These are phyloP conservation scores for Pleochaeta shiraiana DNA, from an alignment of 2,329 filamentous ascomycete species.

Conservation along the genomic window DNA sequence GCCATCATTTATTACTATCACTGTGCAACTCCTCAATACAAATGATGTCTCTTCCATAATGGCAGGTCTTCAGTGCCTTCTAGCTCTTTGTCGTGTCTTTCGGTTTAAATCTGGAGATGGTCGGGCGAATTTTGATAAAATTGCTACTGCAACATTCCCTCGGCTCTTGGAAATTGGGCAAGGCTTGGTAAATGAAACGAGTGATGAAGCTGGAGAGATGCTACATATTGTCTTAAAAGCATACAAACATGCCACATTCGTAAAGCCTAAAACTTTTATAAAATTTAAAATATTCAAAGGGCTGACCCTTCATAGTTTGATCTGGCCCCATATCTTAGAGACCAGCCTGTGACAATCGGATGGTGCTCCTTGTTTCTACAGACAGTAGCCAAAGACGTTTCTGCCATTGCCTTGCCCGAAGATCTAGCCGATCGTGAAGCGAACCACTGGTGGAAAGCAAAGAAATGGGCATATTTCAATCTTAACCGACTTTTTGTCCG, in stretches of 20 bases:
- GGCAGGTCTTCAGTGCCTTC: slow-evolving; percentile 78
- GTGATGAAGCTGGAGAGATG: slow-evolving; percentile 91
- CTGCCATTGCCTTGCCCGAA: slow-evolving; percentile 56
- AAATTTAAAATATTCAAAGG: slow-evolving; percentile 8
- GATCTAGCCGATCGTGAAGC: slow-evolving; percentile 68
- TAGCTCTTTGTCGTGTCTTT: slow-evolving; percentile 90
- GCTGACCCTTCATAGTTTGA: slow-evolving; percentile 44
- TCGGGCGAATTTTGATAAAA: slow-evolving; percentile 76
- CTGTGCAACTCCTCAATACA: slow-evolving; percentile 66
- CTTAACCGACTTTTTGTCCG: slow-evolving; percentile 87
- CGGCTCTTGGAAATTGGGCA: slow-evolving; percentile 71
- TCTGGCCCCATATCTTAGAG: slow-evolving; percentile 53
- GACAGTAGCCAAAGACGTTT: slow-evolving; percentile 68
- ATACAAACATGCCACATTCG: slow-evolving; percentile 96
- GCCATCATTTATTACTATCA: slow-evolving; percentile 89
- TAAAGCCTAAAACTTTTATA: slow-evolving; percentile 25
- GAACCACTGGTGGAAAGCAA: slow-evolving; percentile 99
- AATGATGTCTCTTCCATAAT: slow-evolving; percentile 76
- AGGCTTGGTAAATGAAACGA: slow-evolving; percentile 73
- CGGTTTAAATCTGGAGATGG: slow-evolving; percentile 72
- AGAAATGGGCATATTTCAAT: slow-evolving; percentile 99
- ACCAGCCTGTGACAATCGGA: slow-evolving; percentile 65
- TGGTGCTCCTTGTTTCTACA: slow-evolving; percentile 94
- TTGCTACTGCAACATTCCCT: slow-evolving; percentile 79
- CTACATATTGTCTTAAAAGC: slow-evolving; percentile 85